Percentiles rank a stretch among this genome's conserved stretches.
Conservation (phyloP, 306 rosid species). For the Lathyrus sativus region DNA sequence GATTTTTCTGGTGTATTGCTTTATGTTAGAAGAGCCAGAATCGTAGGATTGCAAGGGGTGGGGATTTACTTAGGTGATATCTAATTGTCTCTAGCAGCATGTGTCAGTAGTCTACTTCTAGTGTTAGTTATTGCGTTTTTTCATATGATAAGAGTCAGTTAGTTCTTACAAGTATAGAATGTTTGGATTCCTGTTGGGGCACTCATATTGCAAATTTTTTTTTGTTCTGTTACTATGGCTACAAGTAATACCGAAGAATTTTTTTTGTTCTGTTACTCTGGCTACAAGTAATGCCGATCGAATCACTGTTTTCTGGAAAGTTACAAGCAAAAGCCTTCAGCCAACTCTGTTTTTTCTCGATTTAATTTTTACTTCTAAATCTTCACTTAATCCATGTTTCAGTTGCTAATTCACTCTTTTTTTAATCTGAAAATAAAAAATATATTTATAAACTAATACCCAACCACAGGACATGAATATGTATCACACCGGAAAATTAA, state of each 20-base stretch:
- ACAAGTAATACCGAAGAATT: neutral
- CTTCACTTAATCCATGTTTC: neutral
- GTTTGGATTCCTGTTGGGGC: neutral
- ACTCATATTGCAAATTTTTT: neutral
- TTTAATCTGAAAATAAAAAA: too few species aligned
- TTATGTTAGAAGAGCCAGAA: neutral
- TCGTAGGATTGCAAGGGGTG: neutral
- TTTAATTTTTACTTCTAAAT: neutral
- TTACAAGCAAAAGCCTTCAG: neutral
- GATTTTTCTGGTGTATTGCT: neutral
- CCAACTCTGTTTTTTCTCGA: neutral
- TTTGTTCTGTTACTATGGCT: neutral
- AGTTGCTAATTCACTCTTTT: neutral
- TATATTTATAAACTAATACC: too few species aligned
- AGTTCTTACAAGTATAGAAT: neutral
- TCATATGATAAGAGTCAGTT: neutral
- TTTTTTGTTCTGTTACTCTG: neutral
- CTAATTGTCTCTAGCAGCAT: neutral
- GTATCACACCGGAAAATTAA: neutral
- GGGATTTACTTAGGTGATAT: neutral
- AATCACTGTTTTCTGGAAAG: neutral
- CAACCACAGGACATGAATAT: too few species aligned
- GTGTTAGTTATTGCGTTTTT: neutral
- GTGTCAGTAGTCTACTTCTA: neutral
- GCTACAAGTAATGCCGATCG: neutral